phyloP scores from a whole-genome alignment of 768 basidiomycete species.

The Panaeolus papilionaceus region DNA sequence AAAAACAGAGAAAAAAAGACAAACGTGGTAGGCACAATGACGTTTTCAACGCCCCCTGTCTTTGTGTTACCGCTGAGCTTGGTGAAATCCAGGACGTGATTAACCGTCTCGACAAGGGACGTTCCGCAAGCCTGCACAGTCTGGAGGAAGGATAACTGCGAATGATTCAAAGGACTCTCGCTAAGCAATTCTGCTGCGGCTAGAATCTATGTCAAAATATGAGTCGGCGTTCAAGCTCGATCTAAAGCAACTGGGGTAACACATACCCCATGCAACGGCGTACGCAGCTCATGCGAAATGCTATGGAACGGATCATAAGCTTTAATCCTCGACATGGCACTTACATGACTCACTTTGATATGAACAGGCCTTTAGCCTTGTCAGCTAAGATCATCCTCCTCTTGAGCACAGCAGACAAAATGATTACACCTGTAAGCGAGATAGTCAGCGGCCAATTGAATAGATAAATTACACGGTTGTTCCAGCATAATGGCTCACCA shows the following conservation, averaged over 20 bases:
- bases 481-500: constrained; percentile 39
- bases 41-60: constrained; percentile 77
- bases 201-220: constrained; percentile 62
- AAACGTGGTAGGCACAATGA: constrained; percentile 71
- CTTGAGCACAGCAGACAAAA: constrained; percentile 91
- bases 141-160: constrained; percentile 86
- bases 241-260: constrained; percentile 23
- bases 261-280: constrained; percentile 87
- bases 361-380: constrained; percentile 91
- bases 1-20: constrained; percentile 30
- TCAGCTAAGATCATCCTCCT: constrained; percentile 93
- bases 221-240: constrained; percentile 1
- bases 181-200: constrained; percentile 91
- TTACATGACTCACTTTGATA: constrained; percentile 76
- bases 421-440: constrained; percentile 72
- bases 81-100: constrained; percentile 96
- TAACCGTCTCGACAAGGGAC: constrained; percentile 95
- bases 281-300: constrained; percentile 90
- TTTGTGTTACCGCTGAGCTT: constrained; percentile 90
- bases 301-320: constrained; percentile 40
- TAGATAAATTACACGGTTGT: constrained; percentile 27
- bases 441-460: constrained; percentile 17
- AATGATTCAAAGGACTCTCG: constrained; percentile 82
- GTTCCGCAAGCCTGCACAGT: constrained; percentile 95
- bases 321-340: background rate